A percentile compares a stretch with the other conserved stretches of the same genome.
Evolutionary conservation across 805 yeast species (phyloP).

Genomic region (Metschnikowia bowlesiae): DNA sequence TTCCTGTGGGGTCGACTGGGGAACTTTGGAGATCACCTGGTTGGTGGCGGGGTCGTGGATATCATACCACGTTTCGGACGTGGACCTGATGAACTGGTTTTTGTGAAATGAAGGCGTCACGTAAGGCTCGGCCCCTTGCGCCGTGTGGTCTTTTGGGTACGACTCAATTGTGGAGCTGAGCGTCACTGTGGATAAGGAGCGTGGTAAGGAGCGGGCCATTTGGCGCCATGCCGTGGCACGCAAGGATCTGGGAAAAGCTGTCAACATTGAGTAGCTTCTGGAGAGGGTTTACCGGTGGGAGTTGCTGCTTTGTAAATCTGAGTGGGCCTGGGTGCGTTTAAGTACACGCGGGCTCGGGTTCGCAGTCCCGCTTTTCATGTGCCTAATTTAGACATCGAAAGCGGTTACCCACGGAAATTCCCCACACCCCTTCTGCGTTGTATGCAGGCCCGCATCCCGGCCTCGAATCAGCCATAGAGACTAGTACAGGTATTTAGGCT

Average conservation of each 20-base stretch:
- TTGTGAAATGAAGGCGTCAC: slow-evolving; percentile 49
- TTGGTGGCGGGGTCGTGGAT: slow-evolving; percentile 76
- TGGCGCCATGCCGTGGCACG: slow-evolving; percentile 4
- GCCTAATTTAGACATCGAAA: slow-evolving; percentile 1
- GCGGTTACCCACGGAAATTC: slow-evolving; percentile 4
- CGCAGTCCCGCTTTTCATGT: slow-evolving; percentile 14
- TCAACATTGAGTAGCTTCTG: slow-evolving; percentile 8
- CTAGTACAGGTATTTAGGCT: neutral
- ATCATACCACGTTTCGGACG: slow-evolving; percentile 55
- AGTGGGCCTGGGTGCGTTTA: neutral
- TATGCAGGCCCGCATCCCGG: neutral
- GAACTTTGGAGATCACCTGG: slow-evolving; percentile 60
- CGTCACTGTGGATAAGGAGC: slow-evolving; percentile 12
- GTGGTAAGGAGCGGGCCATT: slow-evolving; percentile 7
- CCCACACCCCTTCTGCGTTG: slow-evolving; percentile 1
- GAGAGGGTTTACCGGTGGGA: neutral
- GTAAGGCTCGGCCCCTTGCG: slow-evolving; percentile 38
- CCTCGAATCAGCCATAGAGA: neutral
- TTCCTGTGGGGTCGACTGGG: slow-evolving; percentile 66
- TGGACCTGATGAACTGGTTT: slow-evolving; percentile 48
- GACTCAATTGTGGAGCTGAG: slow-evolving; percentile 28
- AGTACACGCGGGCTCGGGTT: slow-evolving; percentile 10
- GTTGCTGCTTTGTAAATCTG: too few relatives aligned
- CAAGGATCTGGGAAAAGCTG: slow-evolving; percentile 8
- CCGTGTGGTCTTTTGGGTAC: slow-evolving; percentile 41